Evolutionary conservation across 1,284 basidiomycete genomes (phyloP), one percentile per base, ranked within the genome.

Genomic region (Caloboletus inedulis): DNA sequence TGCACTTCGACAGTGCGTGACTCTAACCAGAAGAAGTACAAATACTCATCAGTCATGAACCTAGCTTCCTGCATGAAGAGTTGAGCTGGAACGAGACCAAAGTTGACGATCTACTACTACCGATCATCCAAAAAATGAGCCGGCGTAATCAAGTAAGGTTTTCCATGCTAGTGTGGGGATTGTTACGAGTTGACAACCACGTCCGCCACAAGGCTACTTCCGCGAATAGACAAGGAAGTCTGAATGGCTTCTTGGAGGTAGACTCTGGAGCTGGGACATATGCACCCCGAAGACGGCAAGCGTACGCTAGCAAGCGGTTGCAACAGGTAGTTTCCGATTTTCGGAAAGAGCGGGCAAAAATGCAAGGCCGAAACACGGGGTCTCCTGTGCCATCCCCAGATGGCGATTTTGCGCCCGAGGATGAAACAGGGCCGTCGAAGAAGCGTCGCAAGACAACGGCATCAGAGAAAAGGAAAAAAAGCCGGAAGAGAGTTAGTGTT

Each of bases 51-150:
- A 0, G 8, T 23, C n/a, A 8, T 33, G 43, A 33, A 13, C 33
- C 3, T 61, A 95, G 91, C 35, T 96, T 92, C 67, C 77, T 99
- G 58, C 78, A 80, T 37, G 81, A 89, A 51, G 93, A 98, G 66
- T 78, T 99, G 8, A 83, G 87, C 16, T 99, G 97, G 97, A 76
- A 78, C 7, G 80, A 88, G 57, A 72, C 70, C 34, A 99, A 98
- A 74, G 91, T 94, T 1, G 94, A 98, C 63, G 93, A 97, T 56
- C 80, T 95, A 34, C 74, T 99, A 14, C 75, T 96, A 35, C 97
- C 97, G 7, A 93, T 99, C 58, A 94, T 99, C 48, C 92, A 93
- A 61, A 90, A 85, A 60, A 89, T 96, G 76, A 87, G 82, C 56
- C 85, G 87, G 63, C 85, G 91, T 33, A 81, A 80, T 25, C 85